Evolutionary conservation across 345 rosid genomes (phyloP), one percentile per base, ranked within the genome.

Genomic region (Draba incana): DNA sequence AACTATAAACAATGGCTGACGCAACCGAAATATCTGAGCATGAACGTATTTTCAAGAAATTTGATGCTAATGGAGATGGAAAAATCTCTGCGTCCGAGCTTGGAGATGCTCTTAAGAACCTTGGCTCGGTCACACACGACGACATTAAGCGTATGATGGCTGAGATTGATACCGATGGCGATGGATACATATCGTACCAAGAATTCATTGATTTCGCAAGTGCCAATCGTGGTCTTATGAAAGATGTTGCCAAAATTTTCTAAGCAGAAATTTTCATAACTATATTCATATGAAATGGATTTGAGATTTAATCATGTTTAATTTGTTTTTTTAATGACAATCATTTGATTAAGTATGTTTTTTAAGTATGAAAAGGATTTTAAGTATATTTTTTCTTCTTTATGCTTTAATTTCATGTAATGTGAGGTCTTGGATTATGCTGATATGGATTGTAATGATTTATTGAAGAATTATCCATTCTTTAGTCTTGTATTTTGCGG

Each of bases 111-210:
- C 71, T 88, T 60, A 86, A 88, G 82, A 66, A 81, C 6, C 91
- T 90, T 0, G 89, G 91, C 1, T 80, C 90, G 0, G 87, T 85
- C 71, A 82, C 91, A 0, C 45, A 37, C 0, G 98, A 85, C 0
- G 98, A 93, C 66, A 41, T 88, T 15, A 79, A 81, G 28, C 78
- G 86, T 15, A 93, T 90, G 98, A 93, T 93, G 98, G 81, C 77
- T 0, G 97, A 90, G 83, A 90, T 93, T 24, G 98, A 93, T 57
- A 88, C 94, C 0, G 88, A 93, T 24, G 97, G 97, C 3, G 96
- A 93, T 56, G 98, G 98, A 6, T 81, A 27, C 82, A 93, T 93
- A 33, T 90, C 98, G 0, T 84, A 71, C 48, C 23, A 84, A 31
- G 98, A 90, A 62, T 93, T 82, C 79, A 75, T 73, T 4, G 81